Evolutionary conservation across 2,329 filamentous ascomycete genomes (phyloP).

Genomic region (Aquanectria penicillioides): DNA sequence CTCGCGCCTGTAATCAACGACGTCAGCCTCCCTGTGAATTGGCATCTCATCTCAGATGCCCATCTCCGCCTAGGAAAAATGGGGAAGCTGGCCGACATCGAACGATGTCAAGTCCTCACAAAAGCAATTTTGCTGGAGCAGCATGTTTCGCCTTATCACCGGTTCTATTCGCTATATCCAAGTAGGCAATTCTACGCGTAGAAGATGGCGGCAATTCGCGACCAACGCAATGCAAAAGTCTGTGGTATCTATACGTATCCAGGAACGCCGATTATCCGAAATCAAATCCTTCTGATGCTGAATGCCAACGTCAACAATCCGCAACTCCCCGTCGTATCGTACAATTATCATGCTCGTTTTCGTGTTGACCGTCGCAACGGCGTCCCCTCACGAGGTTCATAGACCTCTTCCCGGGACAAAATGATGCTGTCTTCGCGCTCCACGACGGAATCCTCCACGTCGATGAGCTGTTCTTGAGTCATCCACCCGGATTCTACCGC

Average conservation of each 20-base stretch:
- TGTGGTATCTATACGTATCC: slow-evolving; percentile 1
- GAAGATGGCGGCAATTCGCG: background rate
- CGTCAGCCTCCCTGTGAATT: background rate
- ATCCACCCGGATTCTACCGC: slow-evolving; percentile 69
- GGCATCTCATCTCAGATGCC: background rate
- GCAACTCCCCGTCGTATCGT: background rate
- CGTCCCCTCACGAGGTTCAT: slow-evolving; percentile 30
- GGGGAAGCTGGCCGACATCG: slow-evolving; percentile 1
- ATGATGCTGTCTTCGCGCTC: slow-evolving; percentile 56
- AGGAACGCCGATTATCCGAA: slow-evolving; percentile 17
- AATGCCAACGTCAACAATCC: slow-evolving; percentile 3
- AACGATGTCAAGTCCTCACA: background rate
- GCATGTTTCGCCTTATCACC: background rate
- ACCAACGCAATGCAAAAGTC: background rate
- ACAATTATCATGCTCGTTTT: slow-evolving; percentile 21
- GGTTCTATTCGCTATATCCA: slow-evolving; percentile 16
- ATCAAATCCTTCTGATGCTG: background rate
- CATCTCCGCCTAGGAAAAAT: background rate
- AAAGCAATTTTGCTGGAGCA: background rate
- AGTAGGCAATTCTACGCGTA: slow-evolving; percentile 1
- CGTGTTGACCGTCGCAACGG: slow-evolving; percentile 40
- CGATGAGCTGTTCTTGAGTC: slow-evolving; percentile 61
- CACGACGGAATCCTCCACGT: slow-evolving; percentile 46
- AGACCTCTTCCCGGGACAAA: slow-evolving; percentile 40
- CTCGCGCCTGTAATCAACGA: background rate